Evolutionary conservation across 306 rosid genomes (phyloP).

Genomic region (Elaeagnus macrophylla): DNA sequence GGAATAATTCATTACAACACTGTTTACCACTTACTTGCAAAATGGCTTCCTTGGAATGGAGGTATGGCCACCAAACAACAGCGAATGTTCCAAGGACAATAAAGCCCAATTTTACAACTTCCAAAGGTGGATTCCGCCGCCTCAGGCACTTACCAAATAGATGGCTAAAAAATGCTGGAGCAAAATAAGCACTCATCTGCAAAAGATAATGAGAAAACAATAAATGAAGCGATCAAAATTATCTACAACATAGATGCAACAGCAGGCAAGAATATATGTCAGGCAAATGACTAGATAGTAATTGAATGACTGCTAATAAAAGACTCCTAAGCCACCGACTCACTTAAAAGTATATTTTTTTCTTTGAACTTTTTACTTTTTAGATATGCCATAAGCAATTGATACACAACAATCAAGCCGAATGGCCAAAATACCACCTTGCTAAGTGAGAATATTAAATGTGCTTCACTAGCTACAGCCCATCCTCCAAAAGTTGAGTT

Average conservation of each 20-base stretch:
- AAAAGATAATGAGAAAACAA: conserved; percentile 18
- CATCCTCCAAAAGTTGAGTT: no score
- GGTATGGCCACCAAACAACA: conserved; percentile 83
- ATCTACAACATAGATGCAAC: background rate
- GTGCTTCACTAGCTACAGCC: no score
- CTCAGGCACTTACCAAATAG: conserved; percentile 75
- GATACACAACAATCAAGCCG: no score
- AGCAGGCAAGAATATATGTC: background rate
- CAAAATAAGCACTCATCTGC: conserved; percentile 91
- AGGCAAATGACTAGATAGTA: background rate
- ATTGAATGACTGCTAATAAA: no score
- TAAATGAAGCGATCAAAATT: background rate
- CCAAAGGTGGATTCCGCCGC: conserved; percentile 52
- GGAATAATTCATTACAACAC: background rate
- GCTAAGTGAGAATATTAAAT: no score
- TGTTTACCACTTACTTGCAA: conserved; percentile 38
- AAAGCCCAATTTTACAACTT: conserved; percentile 68
- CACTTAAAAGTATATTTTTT: no score
- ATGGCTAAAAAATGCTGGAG: conserved; percentile 90
- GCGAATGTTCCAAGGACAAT: conserved; percentile 67
- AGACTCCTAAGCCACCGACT: no score
- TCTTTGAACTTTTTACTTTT: no score
- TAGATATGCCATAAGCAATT: no score
- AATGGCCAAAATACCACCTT: no score
- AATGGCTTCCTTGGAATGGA: conserved; percentile 52